phyloP scores from a whole-genome alignment of 345 rosid species.

The Populus davidiana region DNA sequence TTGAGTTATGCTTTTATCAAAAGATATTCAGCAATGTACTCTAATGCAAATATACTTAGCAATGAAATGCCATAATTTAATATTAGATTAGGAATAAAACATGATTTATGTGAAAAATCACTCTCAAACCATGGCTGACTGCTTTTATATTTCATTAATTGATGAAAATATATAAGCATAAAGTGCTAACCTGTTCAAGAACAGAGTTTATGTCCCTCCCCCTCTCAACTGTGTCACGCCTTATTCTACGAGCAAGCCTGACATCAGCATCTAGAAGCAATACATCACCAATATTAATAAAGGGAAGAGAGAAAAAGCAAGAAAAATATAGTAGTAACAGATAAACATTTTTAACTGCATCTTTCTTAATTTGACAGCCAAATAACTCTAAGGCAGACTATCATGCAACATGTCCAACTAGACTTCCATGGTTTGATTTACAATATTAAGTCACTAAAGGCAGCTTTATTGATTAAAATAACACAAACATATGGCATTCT shows the following conservation, averaged over 20 bases:
- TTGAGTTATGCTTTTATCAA: background rate
- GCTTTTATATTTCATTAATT: background rate
- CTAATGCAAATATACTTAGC: background rate
- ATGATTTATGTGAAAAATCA: background rate
- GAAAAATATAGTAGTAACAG: background rate
- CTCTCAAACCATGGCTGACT: background rate
- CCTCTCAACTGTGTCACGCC: conserved; percentile 96
- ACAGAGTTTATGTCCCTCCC: conserved; percentile 94
- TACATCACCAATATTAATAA: conserved; percentile 15
- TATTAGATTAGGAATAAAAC: background rate
- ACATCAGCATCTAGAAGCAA: conserved; percentile 92
- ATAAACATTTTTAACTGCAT: background rate
- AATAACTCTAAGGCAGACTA: background rate
- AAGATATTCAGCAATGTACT: background rate
- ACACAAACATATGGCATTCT: background rate
- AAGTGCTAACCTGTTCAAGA: conserved; percentile 78
- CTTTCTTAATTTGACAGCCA: background rate
- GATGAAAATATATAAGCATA: background rate
- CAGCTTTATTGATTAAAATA: background rate
- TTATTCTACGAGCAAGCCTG: conserved; percentile 99
- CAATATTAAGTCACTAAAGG: background rate
- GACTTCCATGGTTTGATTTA: background rate
- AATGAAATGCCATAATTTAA: background rate
- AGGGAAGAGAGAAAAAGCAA: background rate
- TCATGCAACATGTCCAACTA: background rate